A percentile compares a stretch with the other conserved stretches of the same genome.
Conservation (phyloP, 2,329 filamentous ascomycete species). For the Pseudogymnoascus sp. region DNA sequence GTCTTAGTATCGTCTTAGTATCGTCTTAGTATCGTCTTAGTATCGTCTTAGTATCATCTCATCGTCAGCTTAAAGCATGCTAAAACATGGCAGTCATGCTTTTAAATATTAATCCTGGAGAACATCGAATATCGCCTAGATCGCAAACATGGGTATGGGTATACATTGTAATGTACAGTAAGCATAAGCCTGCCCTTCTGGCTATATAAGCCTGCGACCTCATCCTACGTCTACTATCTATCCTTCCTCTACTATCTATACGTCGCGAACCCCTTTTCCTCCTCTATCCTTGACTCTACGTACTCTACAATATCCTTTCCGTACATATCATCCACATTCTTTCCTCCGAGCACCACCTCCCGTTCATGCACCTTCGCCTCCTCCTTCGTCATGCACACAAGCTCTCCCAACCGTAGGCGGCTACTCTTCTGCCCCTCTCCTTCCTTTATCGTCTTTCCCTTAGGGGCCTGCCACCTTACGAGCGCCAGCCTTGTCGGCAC, state of each 20-base stretch:
- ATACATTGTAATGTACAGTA: background rate
- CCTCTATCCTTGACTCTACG: slow-evolving; percentile 60
- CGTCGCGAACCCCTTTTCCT: slow-evolving; percentile 45
- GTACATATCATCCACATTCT: slow-evolving; percentile 67
- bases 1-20: too few relatives aligned
- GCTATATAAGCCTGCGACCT: background rate
- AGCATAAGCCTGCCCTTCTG: background rate
- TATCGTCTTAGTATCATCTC: too few relatives aligned
- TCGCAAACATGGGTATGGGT: background rate
- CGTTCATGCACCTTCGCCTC: slow-evolving; percentile 76
- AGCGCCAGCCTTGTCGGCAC: slow-evolving; percentile 72
- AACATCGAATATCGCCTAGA: background rate
- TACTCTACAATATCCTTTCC: slow-evolving; percentile 57
- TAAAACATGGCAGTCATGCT: background rate
- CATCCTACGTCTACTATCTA: background rate
- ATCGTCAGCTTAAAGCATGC: too few relatives aligned
- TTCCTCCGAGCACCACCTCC: slow-evolving; percentile 65
- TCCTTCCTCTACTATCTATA: background rate
- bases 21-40: too few relatives aligned
- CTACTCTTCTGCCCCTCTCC: slow-evolving; percentile 71
- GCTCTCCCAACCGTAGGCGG: slow-evolving; percentile 59
- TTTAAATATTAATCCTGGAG: background rate
- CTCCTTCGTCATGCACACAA: slow-evolving; percentile 92
- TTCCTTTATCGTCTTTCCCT: slow-evolving; percentile 53
- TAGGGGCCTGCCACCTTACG: slow-evolving; percentile 71